phyloP scores from a whole-genome alignment of 306 rosid species.

The Cucurbita ficifolia region DNA sequence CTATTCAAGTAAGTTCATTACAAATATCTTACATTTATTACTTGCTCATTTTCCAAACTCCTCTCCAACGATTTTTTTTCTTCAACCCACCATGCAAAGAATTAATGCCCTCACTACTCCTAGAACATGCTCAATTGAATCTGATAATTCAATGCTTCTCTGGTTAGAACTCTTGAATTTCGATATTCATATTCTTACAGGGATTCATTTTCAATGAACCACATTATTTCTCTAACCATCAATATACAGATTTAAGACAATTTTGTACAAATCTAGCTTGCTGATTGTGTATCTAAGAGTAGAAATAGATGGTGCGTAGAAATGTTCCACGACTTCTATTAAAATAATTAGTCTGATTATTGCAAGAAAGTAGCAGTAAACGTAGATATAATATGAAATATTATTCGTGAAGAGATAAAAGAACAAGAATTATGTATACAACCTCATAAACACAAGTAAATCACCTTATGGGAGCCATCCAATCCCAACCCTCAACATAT shows the following conservation, averaged over 20 bases:
- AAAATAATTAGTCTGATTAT: not conserved
- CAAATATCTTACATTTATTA: not conserved
- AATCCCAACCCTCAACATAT: constrained; percentile 95
- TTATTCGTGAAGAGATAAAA: not conserved
- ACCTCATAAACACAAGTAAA: not conserved
- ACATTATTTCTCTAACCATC: not conserved
- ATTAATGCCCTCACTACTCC: not conserved
- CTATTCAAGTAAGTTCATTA: not conserved
- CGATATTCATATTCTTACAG: not conserved
- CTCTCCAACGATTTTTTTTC: not conserved
- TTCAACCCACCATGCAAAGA: not conserved
- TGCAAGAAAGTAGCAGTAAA: not conserved
- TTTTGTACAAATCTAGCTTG: not conserved
- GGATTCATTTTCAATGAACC: not conserved
- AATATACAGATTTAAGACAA: not conserved
- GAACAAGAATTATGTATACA: not conserved
- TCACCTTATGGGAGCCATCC: constrained; percentile 98
- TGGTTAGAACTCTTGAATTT: not conserved
- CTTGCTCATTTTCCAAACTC: not conserved
- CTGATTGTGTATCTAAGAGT: not conserved
- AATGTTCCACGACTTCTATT: not conserved
- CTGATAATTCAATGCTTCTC: not conserved
- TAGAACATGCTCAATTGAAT: not conserved
- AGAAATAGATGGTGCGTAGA: not conserved
- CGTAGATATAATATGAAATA: not conserved